Percentiles rank a stretch among this genome's conserved stretches.
phyloP scores from a whole-genome alignment of 139 green algal species.

The Picochlorum costavermella region DNA sequence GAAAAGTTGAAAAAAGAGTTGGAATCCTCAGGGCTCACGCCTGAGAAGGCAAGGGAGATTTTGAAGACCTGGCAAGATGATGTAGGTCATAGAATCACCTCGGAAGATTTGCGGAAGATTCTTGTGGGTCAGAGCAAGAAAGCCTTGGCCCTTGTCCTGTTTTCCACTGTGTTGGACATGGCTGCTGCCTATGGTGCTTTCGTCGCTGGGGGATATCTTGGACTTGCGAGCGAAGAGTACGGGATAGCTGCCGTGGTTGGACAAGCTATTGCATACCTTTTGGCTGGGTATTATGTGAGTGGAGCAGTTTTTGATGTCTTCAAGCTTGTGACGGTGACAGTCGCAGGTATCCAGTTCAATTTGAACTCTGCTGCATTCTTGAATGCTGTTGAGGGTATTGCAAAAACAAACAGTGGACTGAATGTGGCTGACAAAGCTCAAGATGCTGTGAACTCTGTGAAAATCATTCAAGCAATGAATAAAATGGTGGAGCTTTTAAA shows the following conservation, averaged over 20 bases:
- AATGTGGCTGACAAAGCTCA: slow-evolving; percentile 30
- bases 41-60: slow-evolving; percentile 4
- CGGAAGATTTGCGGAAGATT: slow-evolving; percentile 35
- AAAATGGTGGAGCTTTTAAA: slow-evolving; percentile 38
- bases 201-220: slow-evolving; percentile 8
- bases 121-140: slow-evolving; percentile 24
- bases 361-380: slow-evolving; percentile 40
- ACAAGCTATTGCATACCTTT: slow-evolving; percentile 29
- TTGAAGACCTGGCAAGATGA: slow-evolving; percentile 10
- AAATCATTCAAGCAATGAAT: slow-evolving; percentile 36
- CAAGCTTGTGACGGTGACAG: slow-evolving; percentile 28
- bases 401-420: slow-evolving; percentile 15
- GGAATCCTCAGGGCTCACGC: not conserved
- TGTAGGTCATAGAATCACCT: slow-evolving; percentile 13
- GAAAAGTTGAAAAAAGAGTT: slow-evolving; percentile 9
- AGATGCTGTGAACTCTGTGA: slow-evolving; percentile 31
- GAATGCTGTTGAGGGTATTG: slow-evolving; percentile 29
- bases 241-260: slow-evolving; percentile 13
- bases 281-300: slow-evolving; percentile 30
- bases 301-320: slow-evolving; percentile 42
- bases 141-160: slow-evolving; percentile 8
- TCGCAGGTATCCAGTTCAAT: slow-evolving; percentile 32
- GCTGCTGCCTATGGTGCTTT: slow-evolving; percentile 24
- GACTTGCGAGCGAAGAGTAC: slow-evolving; percentile 5
- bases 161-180: slow-evolving; percentile 30